These are phyloP conservation scores for Pythium sukuiense DNA, from an alignment of 352 stramenopile species.

Conservation along the genomic window DNA sequence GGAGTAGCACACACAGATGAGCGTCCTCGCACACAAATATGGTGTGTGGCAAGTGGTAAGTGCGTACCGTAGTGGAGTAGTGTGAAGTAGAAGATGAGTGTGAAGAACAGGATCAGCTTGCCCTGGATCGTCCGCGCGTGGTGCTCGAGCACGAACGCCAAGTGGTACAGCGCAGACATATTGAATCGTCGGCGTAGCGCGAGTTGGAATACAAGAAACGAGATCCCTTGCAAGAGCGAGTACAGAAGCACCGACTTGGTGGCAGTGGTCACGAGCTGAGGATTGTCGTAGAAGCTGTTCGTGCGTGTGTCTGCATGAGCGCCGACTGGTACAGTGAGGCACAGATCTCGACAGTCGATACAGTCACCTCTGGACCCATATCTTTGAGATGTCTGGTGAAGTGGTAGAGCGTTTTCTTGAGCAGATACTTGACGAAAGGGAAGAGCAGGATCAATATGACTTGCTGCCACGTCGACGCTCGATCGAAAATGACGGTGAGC, in stretches of 20 bases:
- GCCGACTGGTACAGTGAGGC: slow-evolving; percentile 28
- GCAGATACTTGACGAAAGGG: slow-evolving; percentile 17
- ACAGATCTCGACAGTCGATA: slow-evolving; percentile 27
- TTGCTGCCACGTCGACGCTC: slow-evolving; percentile 7
- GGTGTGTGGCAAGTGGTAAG: too few relatives aligned
- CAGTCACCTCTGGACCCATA: slow-evolving; percentile 14
- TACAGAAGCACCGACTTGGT: slow-evolving; percentile 18
- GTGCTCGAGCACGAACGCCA: slow-evolving; percentile 24
- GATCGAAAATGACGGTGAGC: slow-evolving; percentile 19
- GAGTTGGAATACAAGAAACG: slow-evolving; percentile 12
- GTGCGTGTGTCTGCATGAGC: slow-evolving; percentile 25
- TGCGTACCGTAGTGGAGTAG: slow-evolving; percentile 25
- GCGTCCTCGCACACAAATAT: too few relatives aligned
- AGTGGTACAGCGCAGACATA: slow-evolving; percentile 14
- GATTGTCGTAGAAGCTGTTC: slow-evolving; percentile 19
- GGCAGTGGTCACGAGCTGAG: background rate
- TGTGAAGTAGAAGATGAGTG: slow-evolving; percentile 25
- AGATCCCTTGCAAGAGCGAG: slow-evolving; percentile 16
- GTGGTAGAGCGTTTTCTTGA: slow-evolving; percentile 16
- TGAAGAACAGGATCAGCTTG: slow-evolving; percentile 21
- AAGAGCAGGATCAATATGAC: slow-evolving; percentile 17
- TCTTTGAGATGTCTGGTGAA: slow-evolving; percentile 4
- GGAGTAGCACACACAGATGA: background rate
- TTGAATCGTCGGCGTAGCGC: slow-evolving; percentile 11
- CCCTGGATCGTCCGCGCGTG: slow-evolving; percentile 19